phyloP scores from a whole-genome alignment of 192 early-diverging fungal species.

The Chytriomyces hyalinus region DNA sequence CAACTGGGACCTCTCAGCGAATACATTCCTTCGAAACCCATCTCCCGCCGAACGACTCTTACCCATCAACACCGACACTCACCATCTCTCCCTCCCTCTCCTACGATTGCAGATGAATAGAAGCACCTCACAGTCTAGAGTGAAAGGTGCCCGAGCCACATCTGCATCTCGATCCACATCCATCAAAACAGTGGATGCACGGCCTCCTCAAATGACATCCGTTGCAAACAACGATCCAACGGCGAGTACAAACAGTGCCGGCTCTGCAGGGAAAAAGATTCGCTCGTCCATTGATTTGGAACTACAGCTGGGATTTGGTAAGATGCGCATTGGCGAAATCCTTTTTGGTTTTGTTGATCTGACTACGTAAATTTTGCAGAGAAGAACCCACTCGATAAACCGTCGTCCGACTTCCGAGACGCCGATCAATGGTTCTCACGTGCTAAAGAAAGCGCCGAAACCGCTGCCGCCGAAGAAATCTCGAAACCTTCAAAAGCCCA shows the following conservation, averaged over 20 bases:
- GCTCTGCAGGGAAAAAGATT: background rate
- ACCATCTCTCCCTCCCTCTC: too few species aligned
- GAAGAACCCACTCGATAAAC: constrained; percentile 29
- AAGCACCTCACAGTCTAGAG: too few species aligned
- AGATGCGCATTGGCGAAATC: too few species aligned
- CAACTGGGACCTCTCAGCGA: too few species aligned
- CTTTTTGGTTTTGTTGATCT: too few species aligned
- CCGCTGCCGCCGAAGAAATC: background rate
- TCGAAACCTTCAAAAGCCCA: background rate
- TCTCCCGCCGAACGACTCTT: too few species aligned
- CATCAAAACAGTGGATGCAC: background rate
- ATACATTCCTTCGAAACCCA: too few species aligned
- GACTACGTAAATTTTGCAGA: background rate
- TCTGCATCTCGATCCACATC: constrained; percentile 4
- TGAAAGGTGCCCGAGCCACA: background rate
- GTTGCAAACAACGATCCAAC: background rate
- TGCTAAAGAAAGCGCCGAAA: constrained; percentile 30
- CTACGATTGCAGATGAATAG: too few species aligned
- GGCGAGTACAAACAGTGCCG: background rate
- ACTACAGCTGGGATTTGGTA: constrained; percentile 25
- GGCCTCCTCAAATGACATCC: background rate
- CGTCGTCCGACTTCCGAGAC: constrained; percentile 27
- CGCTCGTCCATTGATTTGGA: constrained; percentile 33
- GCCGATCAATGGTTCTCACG: constrained; percentile 29
- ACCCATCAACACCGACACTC: too few species aligned